Evolutionary conservation across 2,329 filamentous ascomycete species (phyloP), one percentile per base, ranked within the genome.

Genomic region (Trichoderma koningii): DNA sequence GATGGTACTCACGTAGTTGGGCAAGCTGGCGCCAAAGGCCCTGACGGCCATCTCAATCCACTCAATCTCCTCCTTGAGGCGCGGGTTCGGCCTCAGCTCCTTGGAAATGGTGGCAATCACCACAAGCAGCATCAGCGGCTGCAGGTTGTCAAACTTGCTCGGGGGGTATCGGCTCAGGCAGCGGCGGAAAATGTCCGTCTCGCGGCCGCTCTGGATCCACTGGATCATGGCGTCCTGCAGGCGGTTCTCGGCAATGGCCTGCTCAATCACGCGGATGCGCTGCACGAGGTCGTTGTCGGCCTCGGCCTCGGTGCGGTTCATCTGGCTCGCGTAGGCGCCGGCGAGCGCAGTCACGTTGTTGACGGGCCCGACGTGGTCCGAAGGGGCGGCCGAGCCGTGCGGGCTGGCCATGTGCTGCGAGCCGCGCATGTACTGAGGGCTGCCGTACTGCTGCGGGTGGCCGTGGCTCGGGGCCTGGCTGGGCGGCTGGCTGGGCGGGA

Each of bases 161-260:
- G 78, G 74, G 4, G 75, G 74, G 63, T 77, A 78, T 5, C 74
- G 72, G 67, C 76, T 75, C 12, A 80, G 70, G 67, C 77, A 77
- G 38, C 75, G 76, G 38, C 83, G 80, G 74, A 89, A 90, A 59
- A 90, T 83, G 66, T 87, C 84, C 66, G 87, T 82, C 72, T 87
- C 83, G 41, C 84, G 82, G 17, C 82, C 83, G 69, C 83, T 83
- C 75, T 90, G 87, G 64, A 90, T 83, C 87, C 87, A 90, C 66
- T 84, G 83, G 64, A 89, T 82, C 73, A 88, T 82, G 48, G 85
- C 88, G 61, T 85, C 83, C 71, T 90, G 87, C 64, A 84, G 83
- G 42, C 85, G 83, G 23, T 85, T 85, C 34, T 84, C 81, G 42
- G 83, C 80, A 77, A 95, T 87, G 50, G 87, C 78, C 55, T 80